These are phyloP conservation scores for Hypholoma sublateritium DNA, from an alignment of 768 basidiomycete genomes.

Conservation along the genomic window DNA sequence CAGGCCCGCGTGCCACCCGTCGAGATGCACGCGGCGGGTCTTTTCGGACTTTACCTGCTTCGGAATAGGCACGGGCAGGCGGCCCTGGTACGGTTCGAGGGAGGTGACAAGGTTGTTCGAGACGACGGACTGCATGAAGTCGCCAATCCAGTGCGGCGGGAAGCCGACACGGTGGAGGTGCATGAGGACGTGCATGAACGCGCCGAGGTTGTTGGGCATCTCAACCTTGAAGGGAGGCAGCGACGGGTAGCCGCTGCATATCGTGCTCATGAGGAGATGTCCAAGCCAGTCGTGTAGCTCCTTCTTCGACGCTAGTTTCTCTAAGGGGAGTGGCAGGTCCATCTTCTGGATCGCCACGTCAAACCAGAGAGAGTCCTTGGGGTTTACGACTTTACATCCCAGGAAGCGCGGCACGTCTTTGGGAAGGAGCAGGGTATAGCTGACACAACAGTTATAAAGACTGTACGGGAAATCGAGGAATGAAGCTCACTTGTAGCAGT, in stretches of 20 bases:
- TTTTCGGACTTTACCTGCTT: background rate
- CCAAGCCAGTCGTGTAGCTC: constrained; percentile 14
- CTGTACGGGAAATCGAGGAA: no score
- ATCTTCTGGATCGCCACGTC: constrained; percentile 16
- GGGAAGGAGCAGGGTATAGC: background rate
- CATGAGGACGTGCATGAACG: constrained; percentile 9
- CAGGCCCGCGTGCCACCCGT: constrained; percentile 16
- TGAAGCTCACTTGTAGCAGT: no score
- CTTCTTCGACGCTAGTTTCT: constrained; percentile 14
- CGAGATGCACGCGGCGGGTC: constrained; percentile 14
- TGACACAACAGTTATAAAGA: no score
- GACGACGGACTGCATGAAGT: constrained; percentile 18
- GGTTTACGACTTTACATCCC: no score
- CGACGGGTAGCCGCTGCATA: constrained; percentile 13
- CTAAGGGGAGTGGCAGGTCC: constrained; percentile 10
- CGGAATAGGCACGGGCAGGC: constrained; percentile 10
- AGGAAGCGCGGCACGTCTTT: no score
- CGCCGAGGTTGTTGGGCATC: constrained; percentile 16
- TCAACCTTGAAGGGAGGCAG: constrained; percentile 14
- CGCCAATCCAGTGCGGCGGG: constrained; percentile 22
- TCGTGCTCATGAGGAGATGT: constrained; percentile 14
- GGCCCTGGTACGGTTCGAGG: constrained; percentile 9
- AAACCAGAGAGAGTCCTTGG: background rate
- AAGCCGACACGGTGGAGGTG: constrained; percentile 15
- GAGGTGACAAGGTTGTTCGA: constrained; percentile 17